Evolutionary conservation across 2,329 filamentous ascomycete species (phyloP), one percentile per base, ranked within the genome.

Genomic region (Zymoseptoria pseudotritici): DNA sequence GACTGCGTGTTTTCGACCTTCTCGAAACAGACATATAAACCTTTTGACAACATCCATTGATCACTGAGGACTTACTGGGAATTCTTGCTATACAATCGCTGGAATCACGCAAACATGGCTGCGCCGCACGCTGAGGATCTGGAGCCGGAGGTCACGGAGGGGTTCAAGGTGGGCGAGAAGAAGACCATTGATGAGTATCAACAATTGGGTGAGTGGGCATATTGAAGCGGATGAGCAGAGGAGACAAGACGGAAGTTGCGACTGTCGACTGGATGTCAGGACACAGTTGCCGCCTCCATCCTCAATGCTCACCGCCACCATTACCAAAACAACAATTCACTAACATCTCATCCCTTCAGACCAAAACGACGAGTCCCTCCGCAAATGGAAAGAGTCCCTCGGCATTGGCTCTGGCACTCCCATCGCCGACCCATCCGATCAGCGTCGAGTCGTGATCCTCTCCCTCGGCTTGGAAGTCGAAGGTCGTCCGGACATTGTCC

Each of bases 101-200:
- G 26, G 36, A 46, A 46, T n/a, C 36, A 36, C 36, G 9, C 57
- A 57, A 69, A 20, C 64, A 75, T 75, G 73, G 69, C 72, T 51
- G 63, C 74, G 52, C 63, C 69, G 24, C 70, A 78, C 66, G 83
- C 90, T 11, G 91, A 96, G 63, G 93, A 97, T 72, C 85, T 93
- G 68, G 82, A 89, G 76, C 88, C 91, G 65, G 89, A 94, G 80
- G 84, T 88, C 79, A 97, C 92, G 67, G 87, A 92, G 79, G 93
- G 93, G 75, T 97, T 97, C 87, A 97, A 95, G 86, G 89, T 97
- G 74, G 92, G 91, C 68, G 91, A 97, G 85, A 97, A 97, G 87
- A 96, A 97, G 85, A 95, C 90, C 70, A 83, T 99, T 73, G 90
- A 93, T 66, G 90, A 97, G 77, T 97, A 97, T 79, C 84, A 93